Evolutionary conservation across 225 moss, liverwort and hornwort genomes (phyloP), one percentile per base, ranked within the genome.

Genomic region (Bryum argenteum): DNA sequence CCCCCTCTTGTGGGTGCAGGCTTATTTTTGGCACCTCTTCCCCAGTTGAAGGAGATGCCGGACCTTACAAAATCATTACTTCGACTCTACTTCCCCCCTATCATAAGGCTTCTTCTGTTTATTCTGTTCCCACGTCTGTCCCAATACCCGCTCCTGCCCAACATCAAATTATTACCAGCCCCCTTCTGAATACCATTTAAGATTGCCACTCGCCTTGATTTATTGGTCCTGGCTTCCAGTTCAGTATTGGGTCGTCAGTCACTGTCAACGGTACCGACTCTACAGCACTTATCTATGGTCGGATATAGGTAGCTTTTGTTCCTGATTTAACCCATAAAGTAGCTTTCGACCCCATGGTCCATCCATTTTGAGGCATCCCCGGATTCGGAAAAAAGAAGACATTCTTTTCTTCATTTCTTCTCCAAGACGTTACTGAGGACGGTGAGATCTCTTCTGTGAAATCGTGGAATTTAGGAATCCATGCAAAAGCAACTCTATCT

Each of bases 141-240:
- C 33, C 28, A 48, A 21, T 60, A 58, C 15, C 13, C 59, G 10
- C 16, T 3, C 10, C n/a, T n/a, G n/a, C n/a, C n/a, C 23, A n/a
- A 40, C 20, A n/a, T 1, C 23, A 22, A 55, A 23, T 21, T 11
- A 41, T 12, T 40, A 48, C 10, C 11, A 16, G 11, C 20, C 0
- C 11, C 52, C 8, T 11, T 10, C 41, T 40, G 55, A 55, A 40
- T 5, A 38, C 9, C 20, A 16, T 4, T 22, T 21, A 2, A 37
- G 58, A 58, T 23, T 65, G 48, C 11, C 65, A 28, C 48, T 50
- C 47, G 10, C 65, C 65, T 48, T 26, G n/a, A 65, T 65, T 50
- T 33, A 44, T 19, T 0, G 1, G 1, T 19, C 13, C 42, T 62
- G 20, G 40, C 56, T 7, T 14, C 33, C 33, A 33, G 33, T 33